Base-by-base conservation (phyloP, 2,329 filamentous ascomycete species). In the Epichloe aotearoae region DNA sequence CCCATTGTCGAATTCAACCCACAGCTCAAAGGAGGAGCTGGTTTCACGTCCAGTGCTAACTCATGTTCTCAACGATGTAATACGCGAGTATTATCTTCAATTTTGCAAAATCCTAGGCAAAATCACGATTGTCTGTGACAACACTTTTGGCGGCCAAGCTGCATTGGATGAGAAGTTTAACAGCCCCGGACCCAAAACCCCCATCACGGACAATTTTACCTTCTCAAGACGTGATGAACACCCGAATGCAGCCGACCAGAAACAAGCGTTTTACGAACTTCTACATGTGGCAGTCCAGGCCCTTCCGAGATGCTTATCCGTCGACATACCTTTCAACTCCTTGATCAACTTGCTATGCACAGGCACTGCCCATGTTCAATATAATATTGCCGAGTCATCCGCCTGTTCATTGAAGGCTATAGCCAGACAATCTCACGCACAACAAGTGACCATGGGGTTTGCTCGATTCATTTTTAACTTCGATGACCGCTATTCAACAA, bases 401-500 rank as follows among this genome's bases (percentile, higher is more conserved):
- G 87, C 89, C 3, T 86, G 90, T 58, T 96, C 93, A 1, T 69
- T 98, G 15, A 97, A 96, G 64, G 91, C 91, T 0, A 98, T 98
- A 59, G 93, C 94, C 11, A 79, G 87, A 34, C 93, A 98, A 61
- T 87, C 85, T 7, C 86, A 95, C 67, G 90, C 93, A 0, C 89
- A 98, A 58, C 87, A 93, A 65, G 93, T 98, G 3, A 95, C 90
- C 0, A 95, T 94, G 67, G 91, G 93, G 0, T 98, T 98, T 67
- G 88, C 93, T 38, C 79, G 90, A 26, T 98, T 97, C 67, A 98
- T 98, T 49, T 98, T 98, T 71, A 95, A 93, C 58, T 98, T 97
- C 64, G 94, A 98, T 65, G 90, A 95, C 57, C 83, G 90, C 23
- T 98, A 98, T 65, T 88, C 91, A 1, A 97, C 93, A 34, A 96